Base-by-base conservation (phyloP, 345 rosid species). In the Eutrema heterophyllum region DNA sequence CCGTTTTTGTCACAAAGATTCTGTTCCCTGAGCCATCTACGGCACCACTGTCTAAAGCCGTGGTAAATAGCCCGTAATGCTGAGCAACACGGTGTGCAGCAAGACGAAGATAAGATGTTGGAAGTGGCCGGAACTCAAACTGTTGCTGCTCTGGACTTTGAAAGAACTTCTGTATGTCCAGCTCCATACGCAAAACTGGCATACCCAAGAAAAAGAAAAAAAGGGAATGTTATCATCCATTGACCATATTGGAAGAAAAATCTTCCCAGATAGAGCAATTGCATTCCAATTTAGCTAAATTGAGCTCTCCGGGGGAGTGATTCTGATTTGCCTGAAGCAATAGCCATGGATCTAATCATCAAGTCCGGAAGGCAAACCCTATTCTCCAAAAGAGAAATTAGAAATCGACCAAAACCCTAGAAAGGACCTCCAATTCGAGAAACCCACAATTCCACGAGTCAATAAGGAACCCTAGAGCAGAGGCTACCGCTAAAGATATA, bases 11-110 rank as follows among this genome's bases (percentile, higher is more conserved):
- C 16, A 71, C 99, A 53, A 92, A 30, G 74, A 92, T 90, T 80
- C 85, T 83, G 48, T 82, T 87, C 56, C 80, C 87, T 52, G 83
- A 64, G 26, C 97, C 95, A 79, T 92, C 97, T 39, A 84, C 60
- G 71, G 87, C 82, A 70, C 73, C 86, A 29, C 59, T 27, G 5
- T 92, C 98, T 66, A 86, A 90, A 61, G 90, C 98, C 75, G 86
- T 84, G 41, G 99, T 90, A 53, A 84, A 79, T 43, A 95, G 72
- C 24, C 98, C 98, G 84, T 95, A 92, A 84, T 95, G 96, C 66
- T 92, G 99, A 66, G 97, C 96, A 53, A 89, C 96, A 33, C 97
- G 92, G 54, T 95, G 99, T 11, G 97, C 98, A 29, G 86, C 92
- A 32, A 95, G 96, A 74, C 98, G 89, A 53, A 92, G 98, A 67